Base-by-base conservation (phyloP, 1,139 yeast species). In the Diutina siamensis region DNA sequence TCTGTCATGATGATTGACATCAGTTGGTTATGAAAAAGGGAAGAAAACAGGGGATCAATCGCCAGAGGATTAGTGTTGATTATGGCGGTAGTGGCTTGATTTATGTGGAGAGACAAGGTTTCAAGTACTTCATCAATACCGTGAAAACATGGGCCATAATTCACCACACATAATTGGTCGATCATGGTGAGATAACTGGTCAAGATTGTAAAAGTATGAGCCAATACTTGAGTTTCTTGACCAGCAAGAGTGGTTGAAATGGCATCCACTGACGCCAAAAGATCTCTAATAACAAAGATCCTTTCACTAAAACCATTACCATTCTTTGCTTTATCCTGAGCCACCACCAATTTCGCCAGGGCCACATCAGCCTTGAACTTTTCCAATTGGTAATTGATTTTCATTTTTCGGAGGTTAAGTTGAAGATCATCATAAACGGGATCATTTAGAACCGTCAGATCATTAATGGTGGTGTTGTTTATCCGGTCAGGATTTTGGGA, bases 341-440 rank as follows among this genome's bases (percentile, higher is more conserved):
- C 31, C 13, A 17, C 15, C 21, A 8, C 32, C 19, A 38, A 38
- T 15, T 15, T 7, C n/a, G 17, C 20, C 3, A 18, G 13, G 1
- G 33, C 28, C 19, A 38, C 4, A 5, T 15, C 9, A 3, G 20
- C 28, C 19, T 32, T 31, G n/a, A 38, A 38, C 19, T 25, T 38
- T 17, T 38, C 42, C 13, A 38, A 19, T 1, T 15, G 42, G n/a
- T 38, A 15, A 3, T 25, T 25, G 2, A 52, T n/a, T 19, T 52
- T 51, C 19, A 47, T 44, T 35, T 52, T 52, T 28, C 50, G 52
- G 25, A 57, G 44, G 44, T 58, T 54, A 20, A 57, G 51, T 34
- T 50, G 49, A 31, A 55, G 49, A 2, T 54, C 47, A 28, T 56
- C 60, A n/a, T 55, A 45, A 33, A 53, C 45, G 31, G 35, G 35